These are phyloP conservation scores for Fusarium veterinarium DNA, from an alignment of 2,329 filamentous ascomycete genomes.

Conservation along the genomic window DNA sequence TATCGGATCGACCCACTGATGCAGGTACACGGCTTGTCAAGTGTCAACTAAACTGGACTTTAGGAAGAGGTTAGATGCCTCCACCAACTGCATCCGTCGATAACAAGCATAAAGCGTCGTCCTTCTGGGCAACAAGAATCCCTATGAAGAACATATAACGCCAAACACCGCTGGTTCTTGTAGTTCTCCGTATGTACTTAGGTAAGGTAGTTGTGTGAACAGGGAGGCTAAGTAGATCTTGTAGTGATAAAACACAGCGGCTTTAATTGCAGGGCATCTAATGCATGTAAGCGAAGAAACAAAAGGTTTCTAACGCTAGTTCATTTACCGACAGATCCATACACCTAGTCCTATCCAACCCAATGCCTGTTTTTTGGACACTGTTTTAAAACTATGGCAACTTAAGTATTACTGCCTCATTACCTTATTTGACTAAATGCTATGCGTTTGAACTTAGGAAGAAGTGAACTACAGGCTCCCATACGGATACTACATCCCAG, in stretches of 20 bases:
- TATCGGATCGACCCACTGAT: slow-evolving; percentile 30
- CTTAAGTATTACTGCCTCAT: background rate
- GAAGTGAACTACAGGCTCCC: background rate
- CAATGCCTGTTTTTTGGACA: background rate
- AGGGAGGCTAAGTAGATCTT: background rate
- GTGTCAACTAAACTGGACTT: slow-evolving; percentile 18
- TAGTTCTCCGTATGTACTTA: background rate
- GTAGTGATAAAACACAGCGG: background rate
- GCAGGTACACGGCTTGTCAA: slow-evolving; percentile 36
- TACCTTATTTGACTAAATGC: background rate
- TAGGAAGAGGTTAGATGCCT: slow-evolving; percentile 1
- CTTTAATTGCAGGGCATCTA: slow-evolving; percentile 27
- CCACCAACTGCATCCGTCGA: slow-evolving; percentile 18
- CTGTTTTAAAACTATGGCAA: background rate
- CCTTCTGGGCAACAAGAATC: background rate
- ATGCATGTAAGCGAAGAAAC: slow-evolving; percentile 35
- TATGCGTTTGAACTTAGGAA: background rate
- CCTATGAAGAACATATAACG: background rate
- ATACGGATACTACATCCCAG: background rate
- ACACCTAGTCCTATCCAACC: background rate
- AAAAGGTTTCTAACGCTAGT: slow-evolving; percentile 10
- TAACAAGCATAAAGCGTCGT: background rate
- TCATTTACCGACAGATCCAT: slow-evolving; percentile 21
- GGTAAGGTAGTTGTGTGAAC: background rate
- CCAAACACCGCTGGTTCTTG: background rate